A percentile compares a stretch with the other conserved stretches of the same genome.
phyloP scores from a whole-genome alignment of 495 filamentous ascomycete genomes.

The Astrocystis sublimbata region DNA sequence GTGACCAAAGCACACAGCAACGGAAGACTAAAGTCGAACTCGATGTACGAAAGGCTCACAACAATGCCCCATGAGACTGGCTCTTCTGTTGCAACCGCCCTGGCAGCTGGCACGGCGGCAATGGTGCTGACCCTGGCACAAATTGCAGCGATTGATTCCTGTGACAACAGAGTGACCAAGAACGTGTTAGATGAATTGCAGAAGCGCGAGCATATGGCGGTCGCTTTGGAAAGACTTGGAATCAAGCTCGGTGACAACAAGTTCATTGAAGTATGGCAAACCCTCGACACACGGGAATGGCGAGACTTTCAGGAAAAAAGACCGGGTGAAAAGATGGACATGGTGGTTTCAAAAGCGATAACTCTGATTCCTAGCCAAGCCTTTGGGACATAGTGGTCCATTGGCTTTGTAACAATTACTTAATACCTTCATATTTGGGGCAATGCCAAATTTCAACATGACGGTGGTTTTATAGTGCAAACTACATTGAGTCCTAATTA shows the following conservation, averaged over 20 bases:
- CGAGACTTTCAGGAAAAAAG: neutral
- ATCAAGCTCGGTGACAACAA: neutral
- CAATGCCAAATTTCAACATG: too few species aligned
- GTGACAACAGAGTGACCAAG: neutral
- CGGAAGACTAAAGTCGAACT: neutral
- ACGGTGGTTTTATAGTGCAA: too few species aligned
- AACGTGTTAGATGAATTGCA: neutral
- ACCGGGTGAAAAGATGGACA: neutral
- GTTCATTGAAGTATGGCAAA: conserved; percentile 2
- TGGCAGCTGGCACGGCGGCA: neutral
- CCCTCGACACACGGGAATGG: neutral
- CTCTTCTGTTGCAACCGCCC: neutral
- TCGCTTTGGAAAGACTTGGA: neutral
- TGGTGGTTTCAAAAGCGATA: neutral
- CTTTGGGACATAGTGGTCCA: neutral
- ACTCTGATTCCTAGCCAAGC: neutral
- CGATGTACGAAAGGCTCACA: neutral
- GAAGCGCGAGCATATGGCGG: neutral
- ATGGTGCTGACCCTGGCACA: neutral
- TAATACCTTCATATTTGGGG: too few species aligned
- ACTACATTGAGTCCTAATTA: too few species aligned
- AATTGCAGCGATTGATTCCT: neutral
- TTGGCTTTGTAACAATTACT: too few species aligned
- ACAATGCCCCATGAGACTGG: neutral
- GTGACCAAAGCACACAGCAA: neutral